Base-by-base conservation (phyloP, 164 flowering plant genomes). In the Nelumbo lutea region DNA sequence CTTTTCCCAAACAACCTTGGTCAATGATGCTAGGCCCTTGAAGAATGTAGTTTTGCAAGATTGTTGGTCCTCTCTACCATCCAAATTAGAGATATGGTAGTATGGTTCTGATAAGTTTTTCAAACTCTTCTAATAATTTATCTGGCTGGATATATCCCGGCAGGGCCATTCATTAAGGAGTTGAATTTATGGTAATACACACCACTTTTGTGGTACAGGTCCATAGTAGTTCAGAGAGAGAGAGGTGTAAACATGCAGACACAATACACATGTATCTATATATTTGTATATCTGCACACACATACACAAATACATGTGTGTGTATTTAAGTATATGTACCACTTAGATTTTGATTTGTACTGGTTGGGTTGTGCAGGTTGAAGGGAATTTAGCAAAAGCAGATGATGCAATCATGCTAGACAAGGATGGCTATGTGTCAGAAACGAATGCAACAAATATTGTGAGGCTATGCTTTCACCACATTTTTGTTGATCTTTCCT, bases 341-440 rank as follows among this genome's bases (percentile, higher is more conserved):
- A 27, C 27, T 50, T 14, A 48, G 14, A n/a, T 66, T 27, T 27
- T 27, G 43, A 13, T 66, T 53, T 74, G 51, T 59, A 48, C 66
- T 71, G 15, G 38, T 56, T 50, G 64, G 59, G 27, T 75, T 68
- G 40, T 85, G 80, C 86, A 95, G 98, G 76, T 92, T 43, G 97
- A 92, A 80, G 96, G 98, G 44, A 92, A 95, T 70, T 82, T 89
- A 70, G 94, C 91, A 42, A 77, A 79, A 57, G 96, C 97, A 66
- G 97, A 78, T 77, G 97, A 95, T 86, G 96, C 97, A 40, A 90
- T 90, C 79, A 93, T 90, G 96, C 97, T 92, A 64, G 99, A 95
- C 81, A 83, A 90, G 73, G 98, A 95, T 84, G 99, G 99, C 52
- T 95, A 79, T 80, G 98, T 92, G n/a, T 89, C 99, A 39, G 99